phyloP scores from a whole-genome alignment of 129 eudicot genomes.

The Pseudognaphalium luteoalbum region DNA sequence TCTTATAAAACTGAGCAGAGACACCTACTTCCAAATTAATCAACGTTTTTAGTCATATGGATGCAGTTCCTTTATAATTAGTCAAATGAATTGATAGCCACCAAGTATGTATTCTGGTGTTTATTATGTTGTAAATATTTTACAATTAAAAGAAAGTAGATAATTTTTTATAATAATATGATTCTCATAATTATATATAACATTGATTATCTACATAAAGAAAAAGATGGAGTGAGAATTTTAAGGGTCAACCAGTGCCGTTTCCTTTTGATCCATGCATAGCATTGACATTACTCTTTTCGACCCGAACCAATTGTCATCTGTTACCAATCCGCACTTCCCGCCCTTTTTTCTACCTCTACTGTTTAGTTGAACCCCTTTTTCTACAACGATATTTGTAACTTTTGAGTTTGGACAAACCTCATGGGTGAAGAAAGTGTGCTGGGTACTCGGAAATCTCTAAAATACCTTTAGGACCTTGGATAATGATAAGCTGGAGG shows the following conservation, averaged over 20 bases:
- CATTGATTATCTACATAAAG: neutral
- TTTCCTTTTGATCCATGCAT: neutral
- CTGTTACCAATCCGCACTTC: neutral
- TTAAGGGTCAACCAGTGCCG: neutral
- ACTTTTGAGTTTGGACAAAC: neutral
- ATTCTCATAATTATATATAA: neutral
- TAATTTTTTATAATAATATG: neutral
- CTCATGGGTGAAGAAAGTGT: neutral
- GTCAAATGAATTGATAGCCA: neutral
- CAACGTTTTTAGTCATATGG: neutral
- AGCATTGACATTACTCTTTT: neutral
- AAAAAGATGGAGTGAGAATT: neutral
- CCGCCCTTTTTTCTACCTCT: neutral
- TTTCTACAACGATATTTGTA: neutral
- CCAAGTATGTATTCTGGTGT: neutral
- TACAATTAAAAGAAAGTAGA: neutral
- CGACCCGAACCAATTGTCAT: neutral
- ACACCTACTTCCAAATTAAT: neutral
- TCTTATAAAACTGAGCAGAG: neutral
- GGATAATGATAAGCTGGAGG: neutral
- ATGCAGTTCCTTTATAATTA: neutral
- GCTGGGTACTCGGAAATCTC: slow-evolving; percentile 16
- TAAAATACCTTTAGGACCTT: slow-evolving; percentile 16
- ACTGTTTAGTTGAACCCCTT: neutral
- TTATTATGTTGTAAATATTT: neutral